Evolutionary conservation across 176 grass and related monocot genomes (phyloP), one percentile per base, ranked within the genome.

Genomic region (Ensete glaucum): DNA sequence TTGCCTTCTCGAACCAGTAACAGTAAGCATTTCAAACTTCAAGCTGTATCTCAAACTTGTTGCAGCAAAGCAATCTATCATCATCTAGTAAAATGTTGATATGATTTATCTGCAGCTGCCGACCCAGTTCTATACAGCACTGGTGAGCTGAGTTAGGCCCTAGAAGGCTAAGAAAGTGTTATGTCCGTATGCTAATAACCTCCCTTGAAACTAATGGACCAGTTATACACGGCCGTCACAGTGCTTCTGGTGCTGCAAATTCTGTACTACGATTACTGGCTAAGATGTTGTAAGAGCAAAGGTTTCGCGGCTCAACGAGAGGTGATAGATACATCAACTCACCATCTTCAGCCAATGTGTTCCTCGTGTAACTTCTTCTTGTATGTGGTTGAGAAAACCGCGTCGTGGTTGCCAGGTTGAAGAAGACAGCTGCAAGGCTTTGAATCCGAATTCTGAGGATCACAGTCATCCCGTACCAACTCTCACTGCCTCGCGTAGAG

Each of bases 61-160:
- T 43, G 34, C 34, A 6, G 34, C 34, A 43, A 43, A 43, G 34
- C 3, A 6, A 43, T 6, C 5, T 43, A 4, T 43, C 34, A 43
- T 43, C 34, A 6, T 43, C 34, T 43, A 43, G 34, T 43, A 43
- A 43, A 43, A 43, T 43, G 34, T 43, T 6, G 5, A 43, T 6
- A 6, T 43, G 34, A 43, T 43, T 43, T 43, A 43, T 43, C 34
- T 53, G 62, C 76, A 78, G 76, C 52, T 78, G 62, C 76, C 76
- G 9, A 78, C 76, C 50, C 76, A 78, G 13, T 67, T 78, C 9
- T 78, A 78, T 27, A 78, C 76, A 12, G 76, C 76, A n/a, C 14
- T 78, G 76, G 63, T 78, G 53, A 67, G 63, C 5, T 43, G 34
- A 43, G 34, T 43, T 43, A 43, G 34, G 34, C 34, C 34, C 34